Evolutionary conservation across 495 filamentous ascomycete genomes (phyloP).

Genomic region (Hypoxylon trugodes): DNA sequence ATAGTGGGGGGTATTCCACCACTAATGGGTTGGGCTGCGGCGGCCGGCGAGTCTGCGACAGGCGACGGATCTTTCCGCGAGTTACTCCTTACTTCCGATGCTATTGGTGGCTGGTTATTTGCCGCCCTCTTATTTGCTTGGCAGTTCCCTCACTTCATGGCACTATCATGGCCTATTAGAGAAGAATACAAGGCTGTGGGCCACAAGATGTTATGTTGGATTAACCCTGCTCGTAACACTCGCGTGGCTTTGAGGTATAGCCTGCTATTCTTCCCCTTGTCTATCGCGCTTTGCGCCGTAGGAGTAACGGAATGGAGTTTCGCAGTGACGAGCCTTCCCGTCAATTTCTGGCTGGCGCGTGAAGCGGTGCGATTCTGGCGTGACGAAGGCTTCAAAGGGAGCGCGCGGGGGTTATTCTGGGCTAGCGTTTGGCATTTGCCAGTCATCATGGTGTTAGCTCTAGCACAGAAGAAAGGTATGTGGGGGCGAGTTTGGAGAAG

Average conservation of each 20-base stretch:
- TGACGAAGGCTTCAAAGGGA: slow-evolving; percentile 78
- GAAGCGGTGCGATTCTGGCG: slow-evolving; percentile 87
- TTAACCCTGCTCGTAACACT: slow-evolving; percentile 81
- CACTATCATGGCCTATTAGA: slow-evolving; percentile 83
- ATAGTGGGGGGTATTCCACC: slow-evolving; percentile 93
- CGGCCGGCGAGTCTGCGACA: slow-evolving; percentile 85
- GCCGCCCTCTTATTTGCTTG: slow-evolving; percentile 88
- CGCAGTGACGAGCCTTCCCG: slow-evolving; percentile 77
- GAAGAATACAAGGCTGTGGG: slow-evolving; percentile 91
- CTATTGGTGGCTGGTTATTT: slow-evolving; percentile 87
- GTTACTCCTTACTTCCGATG: slow-evolving; percentile 67
- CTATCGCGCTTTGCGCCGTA: slow-evolving; percentile 78
- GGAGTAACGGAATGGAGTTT: slow-evolving; percentile 92
- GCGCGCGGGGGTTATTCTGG: slow-evolving; percentile 90
- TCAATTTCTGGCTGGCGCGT: slow-evolving; percentile 86
- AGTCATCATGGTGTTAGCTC: slow-evolving; percentile 86
- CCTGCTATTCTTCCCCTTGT: slow-evolving; percentile 88
- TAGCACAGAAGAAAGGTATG: slow-evolving; percentile 93
- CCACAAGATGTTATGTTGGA: slow-evolving; percentile 90
- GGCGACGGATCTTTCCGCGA: slow-evolving; percentile 77
- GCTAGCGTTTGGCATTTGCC: slow-evolving; percentile 97
- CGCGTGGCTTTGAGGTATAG: slow-evolving; percentile 89
- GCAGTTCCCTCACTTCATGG: slow-evolving; percentile 99
- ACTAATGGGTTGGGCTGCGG: slow-evolving; percentile 97
- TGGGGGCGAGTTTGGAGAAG: slow-evolving; percentile 85